Conservation (phyloP, 768 basidiomycete genomes). For the Pisolithus marmoratus region DNA sequence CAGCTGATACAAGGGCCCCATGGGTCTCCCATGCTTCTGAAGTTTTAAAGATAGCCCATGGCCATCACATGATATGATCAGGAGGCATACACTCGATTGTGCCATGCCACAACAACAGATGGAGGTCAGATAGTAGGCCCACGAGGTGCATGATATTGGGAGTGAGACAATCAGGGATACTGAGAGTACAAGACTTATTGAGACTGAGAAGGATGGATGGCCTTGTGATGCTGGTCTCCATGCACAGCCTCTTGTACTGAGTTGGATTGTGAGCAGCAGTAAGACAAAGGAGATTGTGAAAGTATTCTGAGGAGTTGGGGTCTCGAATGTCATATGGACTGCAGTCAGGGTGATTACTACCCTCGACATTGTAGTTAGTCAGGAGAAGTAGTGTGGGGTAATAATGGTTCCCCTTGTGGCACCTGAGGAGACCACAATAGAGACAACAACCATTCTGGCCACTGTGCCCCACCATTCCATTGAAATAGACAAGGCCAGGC, state of each 20-base stretch:
- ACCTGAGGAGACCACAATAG: too few relatives aligned
- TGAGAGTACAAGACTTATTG: slow-evolving; percentile 9
- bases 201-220: slow-evolving; percentile 32
- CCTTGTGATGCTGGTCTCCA: slow-evolving; percentile 28
- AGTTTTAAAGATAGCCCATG: slow-evolving; percentile 25
- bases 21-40: slow-evolving; percentile 16
- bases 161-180: too few relatives aligned
- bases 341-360: not conserved
- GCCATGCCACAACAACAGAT: slow-evolving; percentile 14
- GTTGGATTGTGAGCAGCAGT: not conserved
- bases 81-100: slow-evolving; percentile 3
- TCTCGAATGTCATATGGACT: not conserved
- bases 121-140: too few relatives aligned
- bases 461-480: too few relatives aligned
- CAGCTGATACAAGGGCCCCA: slow-evolving; percentile 12
- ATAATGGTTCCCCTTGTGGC: too few relatives aligned
- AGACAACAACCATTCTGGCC: too few relatives aligned
- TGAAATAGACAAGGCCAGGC: too few relatives aligned
- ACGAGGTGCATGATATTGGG: too few relatives aligned
- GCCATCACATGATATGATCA: slow-evolving; percentile 19
- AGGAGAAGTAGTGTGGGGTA: not conserved
- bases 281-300: not conserved
- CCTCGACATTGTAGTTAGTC: not conserved
- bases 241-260: not conserved
- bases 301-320: not conserved